These are phyloP conservation scores for Aspergillus indologenus DNA, from an alignment of 495 filamentous ascomycete genomes.

Conservation along the genomic window DNA sequence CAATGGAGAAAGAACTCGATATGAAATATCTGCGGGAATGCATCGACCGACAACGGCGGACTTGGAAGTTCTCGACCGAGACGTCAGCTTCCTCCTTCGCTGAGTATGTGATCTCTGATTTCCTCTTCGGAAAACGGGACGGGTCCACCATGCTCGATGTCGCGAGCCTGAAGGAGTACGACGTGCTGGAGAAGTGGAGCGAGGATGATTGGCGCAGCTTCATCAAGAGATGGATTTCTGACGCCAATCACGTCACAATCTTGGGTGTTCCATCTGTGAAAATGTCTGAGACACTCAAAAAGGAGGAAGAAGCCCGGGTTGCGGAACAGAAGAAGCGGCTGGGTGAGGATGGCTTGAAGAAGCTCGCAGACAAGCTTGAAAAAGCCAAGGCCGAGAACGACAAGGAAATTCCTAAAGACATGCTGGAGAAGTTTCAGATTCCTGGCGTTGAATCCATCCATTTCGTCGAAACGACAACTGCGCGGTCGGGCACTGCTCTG, in stretches of 20 bases:
- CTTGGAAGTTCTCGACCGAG: constrained; percentile 77
- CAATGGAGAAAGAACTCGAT: constrained; percentile 74
- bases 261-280: constrained; percentile 76
- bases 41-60: constrained; percentile 70
- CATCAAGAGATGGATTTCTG: constrained; percentile 77
- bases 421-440: constrained; percentile 77
- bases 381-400: constrained; percentile 79
- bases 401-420: constrained; percentile 68
- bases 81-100: constrained; percentile 70
- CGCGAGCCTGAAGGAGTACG: constrained; percentile 66
- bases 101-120: constrained; percentile 80
- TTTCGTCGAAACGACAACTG: constrained; percentile 86
- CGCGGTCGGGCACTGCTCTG: constrained; percentile 76
- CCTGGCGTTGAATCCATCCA: constrained; percentile 85
- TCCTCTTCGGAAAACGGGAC: constrained; percentile 83
- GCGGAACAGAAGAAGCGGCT: constrained; percentile 56
- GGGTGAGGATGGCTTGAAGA: constrained; percentile 64
- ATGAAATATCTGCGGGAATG: constrained; percentile 88
- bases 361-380: constrained; percentile 72
- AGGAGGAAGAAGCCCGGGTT: constrained; percentile 60
- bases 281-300: constrained; percentile 69
- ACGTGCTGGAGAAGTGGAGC: constrained; percentile 72
- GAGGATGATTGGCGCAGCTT: constrained; percentile 81
- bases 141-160: constrained; percentile 75
- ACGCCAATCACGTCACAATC: constrained; percentile 81